phyloP scores from a whole-genome alignment of 257 asterid genomes.

The Avicennia marina region DNA sequence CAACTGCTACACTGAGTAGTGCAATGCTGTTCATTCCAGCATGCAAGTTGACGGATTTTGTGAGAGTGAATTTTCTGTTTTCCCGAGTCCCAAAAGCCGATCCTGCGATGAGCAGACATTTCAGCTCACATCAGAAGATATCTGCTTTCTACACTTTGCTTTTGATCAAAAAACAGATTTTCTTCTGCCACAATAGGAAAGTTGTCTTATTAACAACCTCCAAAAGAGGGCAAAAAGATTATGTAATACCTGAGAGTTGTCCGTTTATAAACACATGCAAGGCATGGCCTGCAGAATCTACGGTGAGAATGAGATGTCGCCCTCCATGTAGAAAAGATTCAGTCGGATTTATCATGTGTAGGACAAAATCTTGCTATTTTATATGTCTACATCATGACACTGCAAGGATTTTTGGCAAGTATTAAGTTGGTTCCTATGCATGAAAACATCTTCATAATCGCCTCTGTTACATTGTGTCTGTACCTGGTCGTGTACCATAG shows the following conservation, averaged over 20 bases:
- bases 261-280: slow-evolving; percentile 84
- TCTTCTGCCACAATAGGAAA: too few species aligned
- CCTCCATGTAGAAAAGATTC: slow-evolving; percentile 79
- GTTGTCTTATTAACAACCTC: too few species aligned
- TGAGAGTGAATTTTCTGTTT: slow-evolving; percentile 53
- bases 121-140: neutral
- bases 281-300: slow-evolving; percentile 78
- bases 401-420: slow-evolving; percentile 23
- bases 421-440: too few species aligned
- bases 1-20: slow-evolving; percentile 90
- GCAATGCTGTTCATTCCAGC: slow-evolving; percentile 72
- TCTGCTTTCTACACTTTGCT: too few species aligned
- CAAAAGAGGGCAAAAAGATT: neutral
- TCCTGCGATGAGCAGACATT: slow-evolving; percentile 29
- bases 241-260: slow-evolving; percentile 31
- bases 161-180: too few species aligned
- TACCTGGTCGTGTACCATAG: slow-evolving; percentile 85
- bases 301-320: slow-evolving; percentile 69
- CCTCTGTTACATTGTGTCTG: neutral
- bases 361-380: too few species aligned
- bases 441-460: neutral
- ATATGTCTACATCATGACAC: too few species aligned
- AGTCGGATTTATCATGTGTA: slow-evolving; percentile 66
- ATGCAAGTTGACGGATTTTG: slow-evolving; percentile 50
- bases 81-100: slow-evolving; percentile 83